Evolutionary conservation across 805 yeast species (phyloP).

Genomic region (Candida wancherniae): DNA sequence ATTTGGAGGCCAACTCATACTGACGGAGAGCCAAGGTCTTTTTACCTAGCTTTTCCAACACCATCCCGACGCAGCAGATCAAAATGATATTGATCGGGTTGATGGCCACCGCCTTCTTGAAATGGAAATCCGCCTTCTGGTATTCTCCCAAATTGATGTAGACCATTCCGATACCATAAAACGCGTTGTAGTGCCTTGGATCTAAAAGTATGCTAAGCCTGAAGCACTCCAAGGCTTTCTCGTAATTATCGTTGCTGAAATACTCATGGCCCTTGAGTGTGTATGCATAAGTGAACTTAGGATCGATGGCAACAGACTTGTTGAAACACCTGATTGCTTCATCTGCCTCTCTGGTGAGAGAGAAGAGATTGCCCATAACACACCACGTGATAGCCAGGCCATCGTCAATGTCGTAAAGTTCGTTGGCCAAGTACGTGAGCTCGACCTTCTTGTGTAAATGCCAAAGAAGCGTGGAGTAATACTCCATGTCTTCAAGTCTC

Average conservation of each 20-base stretch:
- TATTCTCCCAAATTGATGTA: constrained; percentile 81
- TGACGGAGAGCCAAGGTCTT: constrained; percentile 70
- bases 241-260: constrained; percentile 83
- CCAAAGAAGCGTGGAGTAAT: constrained; percentile 87
- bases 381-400: constrained; percentile 87
- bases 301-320: constrained; percentile 66
- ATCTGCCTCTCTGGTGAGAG: constrained; percentile 77
- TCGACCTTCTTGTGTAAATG: constrained; percentile 79
- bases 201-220: constrained; percentile 73
- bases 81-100: constrained; percentile 88
- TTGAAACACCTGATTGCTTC: constrained; percentile 86
- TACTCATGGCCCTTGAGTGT: constrained; percentile 93
- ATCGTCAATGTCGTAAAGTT: constrained; percentile 60
- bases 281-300: constrained; percentile 77
- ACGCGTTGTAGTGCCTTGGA: constrained; percentile 84
- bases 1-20: constrained; percentile 74
- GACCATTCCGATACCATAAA: constrained; percentile 95
- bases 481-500: constrained; percentile 83
- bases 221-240: constrained; percentile 80
- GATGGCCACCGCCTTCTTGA: constrained; percentile 79
- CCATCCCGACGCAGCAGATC: constrained; percentile 92
- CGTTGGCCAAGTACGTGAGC: constrained; percentile 78
- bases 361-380: constrained; percentile 81
- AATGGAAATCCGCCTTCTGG: constrained; percentile 78
- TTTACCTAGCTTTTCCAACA: constrained; percentile 69